Evolutionary conservation across 73 alveolate genomes (phyloP).

Genomic region (Urostyla sp.): DNA sequence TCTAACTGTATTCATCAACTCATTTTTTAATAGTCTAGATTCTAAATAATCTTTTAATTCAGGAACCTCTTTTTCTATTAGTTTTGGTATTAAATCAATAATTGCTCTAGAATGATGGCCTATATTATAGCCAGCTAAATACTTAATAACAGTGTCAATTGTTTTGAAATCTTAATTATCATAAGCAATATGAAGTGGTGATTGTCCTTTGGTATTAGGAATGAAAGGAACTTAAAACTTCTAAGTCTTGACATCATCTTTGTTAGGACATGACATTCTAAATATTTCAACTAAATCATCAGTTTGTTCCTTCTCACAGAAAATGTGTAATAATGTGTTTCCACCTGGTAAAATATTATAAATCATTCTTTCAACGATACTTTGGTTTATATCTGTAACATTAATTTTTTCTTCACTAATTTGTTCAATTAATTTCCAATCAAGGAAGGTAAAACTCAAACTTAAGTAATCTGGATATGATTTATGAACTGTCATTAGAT

Average conservation of each 20-base stretch:
- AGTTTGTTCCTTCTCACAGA: background rate
- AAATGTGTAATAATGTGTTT: background rate
- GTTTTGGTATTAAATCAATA: background rate
- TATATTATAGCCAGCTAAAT: background rate
- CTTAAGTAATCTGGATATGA: too few relatives aligned
- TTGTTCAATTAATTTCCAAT: background rate
- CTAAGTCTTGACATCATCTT: background rate
- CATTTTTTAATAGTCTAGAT: background rate
- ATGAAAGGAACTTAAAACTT: background rate
- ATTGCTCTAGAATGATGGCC: constrained; percentile 9
- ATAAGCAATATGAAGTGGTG: background rate
- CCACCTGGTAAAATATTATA: constrained; percentile 8
- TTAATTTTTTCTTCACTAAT: background rate
- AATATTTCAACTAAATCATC: background rate
- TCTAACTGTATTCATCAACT: background rate
- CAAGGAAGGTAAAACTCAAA: background rate
- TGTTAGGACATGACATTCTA: background rate
- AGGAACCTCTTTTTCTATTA: background rate
- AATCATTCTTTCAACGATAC: background rate
- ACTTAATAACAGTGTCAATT: background rate
- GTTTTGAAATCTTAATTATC: background rate
- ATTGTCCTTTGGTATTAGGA: background rate
- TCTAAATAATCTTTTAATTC: background rate
- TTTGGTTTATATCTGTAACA: background rate
- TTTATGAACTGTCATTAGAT: background rate